A percentile compares a stretch with the other conserved stretches of the same genome.
These are phyloP conservation scores for Penicillium verrucosum DNA, from an alignment of 2,329 filamentous ascomycete species.

Conservation along the genomic window DNA sequence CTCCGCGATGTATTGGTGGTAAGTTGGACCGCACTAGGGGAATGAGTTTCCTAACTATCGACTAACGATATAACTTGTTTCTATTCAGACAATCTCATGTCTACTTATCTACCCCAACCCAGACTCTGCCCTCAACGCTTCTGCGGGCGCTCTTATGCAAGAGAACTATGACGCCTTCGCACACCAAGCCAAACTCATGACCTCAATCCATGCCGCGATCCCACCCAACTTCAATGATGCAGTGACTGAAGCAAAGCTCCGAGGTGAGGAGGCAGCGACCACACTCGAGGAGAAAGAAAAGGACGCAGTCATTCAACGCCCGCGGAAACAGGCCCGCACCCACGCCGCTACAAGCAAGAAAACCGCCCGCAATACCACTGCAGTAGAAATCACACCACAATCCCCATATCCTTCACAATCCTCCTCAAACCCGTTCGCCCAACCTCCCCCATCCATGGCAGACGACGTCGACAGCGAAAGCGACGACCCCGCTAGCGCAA, in stretches of 20 bases:
- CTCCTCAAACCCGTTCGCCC: background rate
- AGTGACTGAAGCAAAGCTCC: slow-evolving; percentile 53
- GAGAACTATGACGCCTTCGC: slow-evolving; percentile 59
- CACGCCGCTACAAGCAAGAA: slow-evolving; percentile 12
- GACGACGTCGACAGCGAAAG: slow-evolving; percentile 20
- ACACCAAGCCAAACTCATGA: slow-evolving; percentile 59
- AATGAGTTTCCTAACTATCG: background rate
- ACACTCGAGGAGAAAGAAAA: slow-evolving; percentile 25
- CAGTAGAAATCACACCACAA: background rate
- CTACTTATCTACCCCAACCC: slow-evolving; percentile 63
- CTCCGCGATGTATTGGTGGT: slow-evolving; percentile 57
- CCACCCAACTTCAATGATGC: slow-evolving; percentile 44
- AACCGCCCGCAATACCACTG: slow-evolving; percentile 7
- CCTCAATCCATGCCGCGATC: slow-evolving; percentile 58
- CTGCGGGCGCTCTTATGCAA: slow-evolving; percentile 57
- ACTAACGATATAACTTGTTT: background rate
- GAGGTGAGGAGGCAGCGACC: slow-evolving; percentile 49
- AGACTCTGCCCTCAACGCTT: slow-evolving; percentile 61
- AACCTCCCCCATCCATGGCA: slow-evolving; percentile 1
- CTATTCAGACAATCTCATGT: slow-evolving; percentile 56
- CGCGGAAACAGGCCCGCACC: slow-evolving; percentile 15
- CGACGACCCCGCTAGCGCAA: slow-evolving; percentile 31
- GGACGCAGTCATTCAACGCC: slow-evolving; percentile 14
- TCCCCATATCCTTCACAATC: background rate
- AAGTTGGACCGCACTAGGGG: slow-evolving; percentile 17